These are phyloP conservation scores for Trichoderma harzianum DNA, from an alignment of 2,329 filamentous ascomycete genomes.

Conservation along the genomic window DNA sequence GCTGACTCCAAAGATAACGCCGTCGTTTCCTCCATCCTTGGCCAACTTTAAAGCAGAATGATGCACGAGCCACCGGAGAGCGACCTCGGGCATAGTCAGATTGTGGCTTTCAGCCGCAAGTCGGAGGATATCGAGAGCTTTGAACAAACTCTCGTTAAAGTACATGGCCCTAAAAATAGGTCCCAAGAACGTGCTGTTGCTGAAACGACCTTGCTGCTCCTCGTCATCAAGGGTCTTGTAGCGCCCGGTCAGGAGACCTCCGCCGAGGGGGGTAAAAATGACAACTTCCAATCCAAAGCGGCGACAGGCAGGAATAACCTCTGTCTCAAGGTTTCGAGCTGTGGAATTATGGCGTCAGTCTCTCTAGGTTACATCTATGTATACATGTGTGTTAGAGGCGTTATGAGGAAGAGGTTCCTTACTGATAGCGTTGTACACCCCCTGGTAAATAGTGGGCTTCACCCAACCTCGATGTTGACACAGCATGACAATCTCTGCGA, in stretches of 20 bases:
- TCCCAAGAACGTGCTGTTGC: neutral
- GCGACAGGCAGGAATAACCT: slow-evolving; percentile 57
- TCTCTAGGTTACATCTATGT: neutral
- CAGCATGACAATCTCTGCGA: slow-evolving; percentile 72
- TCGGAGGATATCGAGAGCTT: slow-evolving; percentile 62
- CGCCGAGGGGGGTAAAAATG: slow-evolving; percentile 3
- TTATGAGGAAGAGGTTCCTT: neutral
- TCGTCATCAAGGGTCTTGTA: neutral
- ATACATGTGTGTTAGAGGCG: neutral
- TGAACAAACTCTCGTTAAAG: slow-evolving; percentile 55
- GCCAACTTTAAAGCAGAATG: slow-evolving; percentile 49
- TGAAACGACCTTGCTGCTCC: neutral
- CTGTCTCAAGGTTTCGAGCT: slow-evolving; percentile 62
- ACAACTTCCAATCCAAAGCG: slow-evolving; percentile 14
- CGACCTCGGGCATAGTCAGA: slow-evolving; percentile 63
- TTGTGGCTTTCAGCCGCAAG: slow-evolving; percentile 60
- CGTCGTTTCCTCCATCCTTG: slow-evolving; percentile 43
- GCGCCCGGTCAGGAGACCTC: slow-evolving; percentile 5
- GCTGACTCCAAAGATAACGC: slow-evolving; percentile 50
- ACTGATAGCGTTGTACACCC: slow-evolving; percentile 71
- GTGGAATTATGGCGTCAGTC: neutral
- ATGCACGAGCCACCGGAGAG: slow-evolving; percentile 65
- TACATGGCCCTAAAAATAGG: slow-evolving; percentile 39
- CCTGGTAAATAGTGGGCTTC: slow-evolving; percentile 73
- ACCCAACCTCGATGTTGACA: slow-evolving; percentile 73